phyloP scores from a whole-genome alignment of 768 basidiomycete species.

The Lactifluus echinatus region DNA sequence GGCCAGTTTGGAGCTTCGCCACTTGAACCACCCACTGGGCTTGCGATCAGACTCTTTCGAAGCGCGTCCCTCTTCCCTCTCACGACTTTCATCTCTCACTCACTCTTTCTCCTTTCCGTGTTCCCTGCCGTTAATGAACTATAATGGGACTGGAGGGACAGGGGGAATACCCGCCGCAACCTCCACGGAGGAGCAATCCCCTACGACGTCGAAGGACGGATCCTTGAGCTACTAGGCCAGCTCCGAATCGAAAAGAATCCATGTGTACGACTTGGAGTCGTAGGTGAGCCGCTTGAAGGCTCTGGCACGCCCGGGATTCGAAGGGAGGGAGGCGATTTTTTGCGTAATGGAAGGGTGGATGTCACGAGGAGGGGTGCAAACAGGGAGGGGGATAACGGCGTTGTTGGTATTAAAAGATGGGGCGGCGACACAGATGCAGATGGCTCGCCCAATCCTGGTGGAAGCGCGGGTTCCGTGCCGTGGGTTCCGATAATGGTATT shows the following conservation, averaged over 20 bases:
- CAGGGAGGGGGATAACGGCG: conserved; percentile 23
- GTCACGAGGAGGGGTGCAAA: conserved; percentile 17
- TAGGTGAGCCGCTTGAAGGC: conserved; percentile 1
- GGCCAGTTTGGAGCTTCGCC: conserved; percentile 35
- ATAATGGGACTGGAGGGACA: conserved; percentile 26
- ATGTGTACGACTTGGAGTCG: conserved; percentile 12
- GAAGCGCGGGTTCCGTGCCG: conserved; percentile 9
- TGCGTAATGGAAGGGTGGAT: conserved; percentile 6
- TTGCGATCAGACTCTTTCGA: conserved; percentile 34
- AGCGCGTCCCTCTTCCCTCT: conserved; percentile 26
- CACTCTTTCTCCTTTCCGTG: conserved; percentile 31
- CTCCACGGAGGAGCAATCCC: conserved; percentile 21
- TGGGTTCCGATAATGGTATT: neutral
- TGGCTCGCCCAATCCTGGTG: conserved; percentile 10
- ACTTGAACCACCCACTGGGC: conserved; percentile 44
- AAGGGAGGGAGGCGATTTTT: conserved; percentile 15
- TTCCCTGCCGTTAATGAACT: conserved; percentile 24
- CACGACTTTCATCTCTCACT: conserved; percentile 24
- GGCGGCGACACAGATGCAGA: neutral
- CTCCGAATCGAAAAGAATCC: conserved; percentile 15
- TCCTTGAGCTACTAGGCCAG: conserved; percentile 20
- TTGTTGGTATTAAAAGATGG: conserved; percentile 5
- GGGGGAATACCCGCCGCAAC: conserved; percentile 21
- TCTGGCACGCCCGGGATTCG: conserved; percentile 18
- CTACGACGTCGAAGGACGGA: conserved; percentile 15